Conservation (phyloP, 176 grass and related monocot genomes). For the Avena insularis region DNA sequence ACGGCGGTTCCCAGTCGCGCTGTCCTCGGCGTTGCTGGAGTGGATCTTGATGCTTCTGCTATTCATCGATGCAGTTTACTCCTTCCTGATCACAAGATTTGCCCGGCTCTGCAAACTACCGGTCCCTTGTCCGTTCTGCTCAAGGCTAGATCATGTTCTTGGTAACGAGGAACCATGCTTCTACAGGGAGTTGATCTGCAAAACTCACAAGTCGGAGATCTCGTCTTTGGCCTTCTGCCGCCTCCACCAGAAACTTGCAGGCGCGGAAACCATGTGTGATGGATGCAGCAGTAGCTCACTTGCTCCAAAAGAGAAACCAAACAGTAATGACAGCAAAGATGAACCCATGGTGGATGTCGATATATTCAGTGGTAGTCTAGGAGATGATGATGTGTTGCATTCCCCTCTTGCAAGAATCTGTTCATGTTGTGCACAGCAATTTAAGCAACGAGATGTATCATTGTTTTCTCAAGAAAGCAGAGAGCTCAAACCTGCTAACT, state of each 20-base stretch:
- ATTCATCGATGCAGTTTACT: conserved; percentile 73
- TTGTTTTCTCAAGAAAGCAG: conserved; percentile 32
- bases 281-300: conserved; percentile 63
- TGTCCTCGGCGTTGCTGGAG: conserved; percentile 72
- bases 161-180: conserved; percentile 79
- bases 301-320: conserved; percentile 28
- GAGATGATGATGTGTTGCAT: conserved; percentile 20
- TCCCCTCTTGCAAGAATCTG: conserved; percentile 41
- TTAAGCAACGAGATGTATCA: background rate
- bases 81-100: conserved; percentile 71
- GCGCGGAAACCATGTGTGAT: conserved; percentile 60
- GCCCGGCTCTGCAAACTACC: conserved; percentile 73
- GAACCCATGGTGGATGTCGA: conserved; percentile 22
- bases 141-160: conserved; percentile 76
- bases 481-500: conserved; percentile 42
- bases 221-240: conserved; percentile 78
- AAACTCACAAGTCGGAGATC: conserved; percentile 78
- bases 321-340: conserved; percentile 1
- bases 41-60: conserved; percentile 88
- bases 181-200: conserved; percentile 84
- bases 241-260: conserved; percentile 72
- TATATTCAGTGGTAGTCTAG: background rate
- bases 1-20: conserved; percentile 34
- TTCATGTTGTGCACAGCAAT: conserved; percentile 61
- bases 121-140: conserved; percentile 76